phyloP scores from a whole-genome alignment of 768 basidiomycete genomes.

The Suillus decipiens region DNA sequence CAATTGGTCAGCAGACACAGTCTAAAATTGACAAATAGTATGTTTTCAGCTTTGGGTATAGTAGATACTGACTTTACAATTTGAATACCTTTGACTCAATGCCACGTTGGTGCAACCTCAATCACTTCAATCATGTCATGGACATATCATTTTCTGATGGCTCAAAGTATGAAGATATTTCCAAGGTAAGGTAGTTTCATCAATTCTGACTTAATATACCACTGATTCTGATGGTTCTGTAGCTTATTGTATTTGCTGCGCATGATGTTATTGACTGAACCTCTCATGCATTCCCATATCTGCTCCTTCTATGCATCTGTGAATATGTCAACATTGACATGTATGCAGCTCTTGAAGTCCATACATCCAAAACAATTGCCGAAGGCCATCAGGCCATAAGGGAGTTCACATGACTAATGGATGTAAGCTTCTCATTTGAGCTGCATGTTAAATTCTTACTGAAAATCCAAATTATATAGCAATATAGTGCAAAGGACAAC shows the following conservation, averaged over 20 bases:
- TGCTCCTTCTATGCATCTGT: conserved; percentile 30
- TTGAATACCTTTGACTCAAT: conserved; percentile 25
- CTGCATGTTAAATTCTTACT: not conserved
- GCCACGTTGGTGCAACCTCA: conserved; percentile 37
- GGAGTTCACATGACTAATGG: conserved; percentile 21
- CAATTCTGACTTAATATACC: not conserved
- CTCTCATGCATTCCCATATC: conserved; percentile 19
- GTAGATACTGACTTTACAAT: not conserved
- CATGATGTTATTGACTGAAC: conserved; percentile 19
- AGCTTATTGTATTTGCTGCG: conserved; percentile 33
- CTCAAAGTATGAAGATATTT: conserved; percentile 38
- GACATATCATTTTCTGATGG: conserved; percentile 25
- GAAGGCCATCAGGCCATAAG: conserved; percentile 22
- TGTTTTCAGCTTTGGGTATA: conserved; percentile 11
- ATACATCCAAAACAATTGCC: conserved; percentile 26
- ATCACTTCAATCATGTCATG: conserved; percentile 1
- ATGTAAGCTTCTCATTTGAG: conserved; percentile 19
- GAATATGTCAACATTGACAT: conserved; percentile 35
- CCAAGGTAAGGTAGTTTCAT: conserved; percentile 28
- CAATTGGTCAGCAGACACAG: conserved; percentile 8
- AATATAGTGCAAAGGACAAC: too few species aligned
- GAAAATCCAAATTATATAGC: too few species aligned
- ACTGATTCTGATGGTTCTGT: not conserved
- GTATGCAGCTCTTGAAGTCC: conserved; percentile 32
- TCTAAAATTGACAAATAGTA: conserved; percentile 23